These are phyloP conservation scores for Gleditsia sinensis DNA, from an alignment of 306 rosid species.

Conservation along the genomic window DNA sequence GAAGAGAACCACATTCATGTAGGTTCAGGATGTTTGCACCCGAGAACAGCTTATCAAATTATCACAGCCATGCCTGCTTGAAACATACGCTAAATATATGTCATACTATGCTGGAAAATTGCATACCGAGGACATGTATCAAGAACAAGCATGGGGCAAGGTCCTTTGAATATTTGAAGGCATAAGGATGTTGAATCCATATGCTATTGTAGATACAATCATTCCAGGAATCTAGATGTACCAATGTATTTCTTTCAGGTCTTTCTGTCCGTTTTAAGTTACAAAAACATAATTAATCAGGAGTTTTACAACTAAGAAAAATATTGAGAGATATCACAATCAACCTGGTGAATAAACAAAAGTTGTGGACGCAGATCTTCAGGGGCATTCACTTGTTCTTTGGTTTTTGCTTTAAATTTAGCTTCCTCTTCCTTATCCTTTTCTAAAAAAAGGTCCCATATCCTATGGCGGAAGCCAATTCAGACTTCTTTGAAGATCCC, in stretches of 20 bases:
- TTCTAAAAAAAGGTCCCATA: slow-evolving; percentile 96
- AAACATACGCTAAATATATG: background rate
- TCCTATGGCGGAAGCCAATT: slow-evolving; percentile 53
- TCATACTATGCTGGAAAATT: background rate
- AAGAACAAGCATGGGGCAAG: slow-evolving; percentile 63
- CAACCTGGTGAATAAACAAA: slow-evolving; percentile 89
- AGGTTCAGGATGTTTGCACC: slow-evolving; percentile 12
- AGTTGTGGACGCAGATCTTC: slow-evolving; percentile 95
- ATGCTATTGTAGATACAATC: slow-evolving; percentile 88
- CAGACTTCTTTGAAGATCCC: background rate
- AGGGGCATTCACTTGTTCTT: slow-evolving; percentile 83
- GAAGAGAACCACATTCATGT: slow-evolving; percentile 11
- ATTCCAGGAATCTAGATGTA: slow-evolving; percentile 94
- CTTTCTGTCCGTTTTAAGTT: slow-evolving; percentile 95
- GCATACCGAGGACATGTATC: slow-evolving; percentile 9
- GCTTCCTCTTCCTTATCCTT: slow-evolving; percentile 96
- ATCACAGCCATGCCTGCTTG: background rate
- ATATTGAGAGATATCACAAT: background rate
- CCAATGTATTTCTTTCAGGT: slow-evolving; percentile 94
- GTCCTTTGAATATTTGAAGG: slow-evolving; percentile 89
- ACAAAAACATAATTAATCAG: background rate
- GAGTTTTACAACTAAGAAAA: slow-evolving; percentile 1
- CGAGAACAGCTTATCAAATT: background rate
- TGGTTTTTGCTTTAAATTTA: slow-evolving; percentile 78
- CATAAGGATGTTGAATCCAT: slow-evolving; percentile 91